Percentiles rank a stretch among this genome's conserved stretches.
These are phyloP conservation scores for Trichoderma breve DNA, from an alignment of 2,329 filamentous ascomycete species.

Conservation along the genomic window DNA sequence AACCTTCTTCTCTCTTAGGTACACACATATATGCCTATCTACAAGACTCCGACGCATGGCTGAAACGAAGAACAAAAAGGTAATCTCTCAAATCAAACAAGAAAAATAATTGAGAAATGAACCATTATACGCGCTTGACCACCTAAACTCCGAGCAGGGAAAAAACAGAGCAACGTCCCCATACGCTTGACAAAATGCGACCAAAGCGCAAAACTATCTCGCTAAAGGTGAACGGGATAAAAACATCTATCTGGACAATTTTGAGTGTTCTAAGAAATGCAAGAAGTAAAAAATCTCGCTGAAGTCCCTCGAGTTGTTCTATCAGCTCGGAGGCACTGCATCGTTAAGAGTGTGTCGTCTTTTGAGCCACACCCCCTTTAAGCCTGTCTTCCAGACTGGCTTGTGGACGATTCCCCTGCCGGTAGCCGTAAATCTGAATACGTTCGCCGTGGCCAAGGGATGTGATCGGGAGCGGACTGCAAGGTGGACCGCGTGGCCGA, in stretches of 20 bases:
- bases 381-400: constrained; percentile 26
- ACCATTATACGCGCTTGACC: constrained; percentile 8
- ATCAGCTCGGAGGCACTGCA: neutral
- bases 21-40: neutral
- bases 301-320: neutral
- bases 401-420: constrained; percentile 31
- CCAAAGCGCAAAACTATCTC: neutral
- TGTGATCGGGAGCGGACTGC: constrained; percentile 5
- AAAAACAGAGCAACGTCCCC: neutral
- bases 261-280: neutral
- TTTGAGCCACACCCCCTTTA: constrained; percentile 8
- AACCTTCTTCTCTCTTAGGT: neutral
- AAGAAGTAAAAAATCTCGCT: neutral
- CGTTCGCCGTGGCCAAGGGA: constrained; percentile 25
- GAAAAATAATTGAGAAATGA: neutral
- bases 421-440: constrained; percentile 43
- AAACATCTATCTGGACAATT: neutral
- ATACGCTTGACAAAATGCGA: neutral
- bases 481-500: constrained; percentile 13
- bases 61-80: neutral
- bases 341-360: neutral
- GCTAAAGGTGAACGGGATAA: neutral
- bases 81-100: neutral
- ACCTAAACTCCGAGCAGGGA: neutral
- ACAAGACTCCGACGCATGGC: neutral